Percentiles rank a stretch among this genome's conserved stretches.
Evolutionary conservation across 768 basidiomycete species (phyloP).

Genomic region (Xanthoconium stramineum): DNA sequence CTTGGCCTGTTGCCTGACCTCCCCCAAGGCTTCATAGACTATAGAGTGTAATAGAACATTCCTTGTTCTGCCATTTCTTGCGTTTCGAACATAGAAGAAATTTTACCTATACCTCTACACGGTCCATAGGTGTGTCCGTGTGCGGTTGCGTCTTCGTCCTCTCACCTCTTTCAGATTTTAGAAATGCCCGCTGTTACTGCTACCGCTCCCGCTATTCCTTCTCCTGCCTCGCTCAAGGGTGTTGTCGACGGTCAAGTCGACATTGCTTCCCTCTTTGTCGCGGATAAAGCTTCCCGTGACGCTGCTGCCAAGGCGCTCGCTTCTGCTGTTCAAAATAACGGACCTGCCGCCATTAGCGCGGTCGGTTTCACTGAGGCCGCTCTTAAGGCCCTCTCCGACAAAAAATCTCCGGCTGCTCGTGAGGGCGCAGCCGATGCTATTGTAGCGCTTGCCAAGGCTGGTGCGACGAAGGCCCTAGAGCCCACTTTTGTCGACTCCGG

Average conservation of each 20-base stretch:
- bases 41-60: slow-evolving; percentile 59
- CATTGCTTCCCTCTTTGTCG: slow-evolving; percentile 70
- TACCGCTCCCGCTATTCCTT: slow-evolving; percentile 51
- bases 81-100: slow-evolving; percentile 37
- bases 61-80: slow-evolving; percentile 53
- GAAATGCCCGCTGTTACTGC: slow-evolving; percentile 83
- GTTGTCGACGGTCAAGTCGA: slow-evolving; percentile 65
- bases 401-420: slow-evolving; percentile 90
- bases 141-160: neutral
- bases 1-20: neutral
- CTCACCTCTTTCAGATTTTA: slow-evolving; percentile 39
- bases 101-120: slow-evolving; percentile 32
- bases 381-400: slow-evolving; percentile 87
- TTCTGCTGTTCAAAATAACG: slow-evolving; percentile 77
- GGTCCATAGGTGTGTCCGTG: slow-evolving; percentile 41
- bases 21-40: slow-evolving; percentile 36
- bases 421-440: slow-evolving; percentile 83
- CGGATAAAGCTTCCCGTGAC: slow-evolving; percentile 81
- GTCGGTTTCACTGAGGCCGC: slow-evolving; percentile 69
- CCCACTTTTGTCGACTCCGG: slow-evolving; percentile 86
- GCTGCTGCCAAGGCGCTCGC: slow-evolving; percentile 68
- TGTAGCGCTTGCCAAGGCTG: slow-evolving; percentile 59
- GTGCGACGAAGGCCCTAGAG: slow-evolving; percentile 79
- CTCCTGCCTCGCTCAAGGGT: slow-evolving; percentile 73
- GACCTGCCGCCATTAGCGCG: slow-evolving; percentile 70